Conservation (phyloP, 2,329 filamentous ascomycete species). For the Beauveria varroae region DNA sequence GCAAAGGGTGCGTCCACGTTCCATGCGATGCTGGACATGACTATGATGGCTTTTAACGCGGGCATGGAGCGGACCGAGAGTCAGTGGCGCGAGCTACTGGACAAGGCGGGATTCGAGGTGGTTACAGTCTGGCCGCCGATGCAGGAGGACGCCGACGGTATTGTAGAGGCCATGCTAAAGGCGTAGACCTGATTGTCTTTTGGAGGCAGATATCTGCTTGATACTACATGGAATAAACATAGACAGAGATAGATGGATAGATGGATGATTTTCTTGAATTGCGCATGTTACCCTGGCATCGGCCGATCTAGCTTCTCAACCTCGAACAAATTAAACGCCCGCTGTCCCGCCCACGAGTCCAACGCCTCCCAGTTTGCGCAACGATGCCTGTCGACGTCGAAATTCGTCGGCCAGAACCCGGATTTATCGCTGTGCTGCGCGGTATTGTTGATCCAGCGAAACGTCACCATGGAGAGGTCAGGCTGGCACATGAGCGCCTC, state of each 20-base stretch:
- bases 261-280: no score
- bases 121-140: neutral
- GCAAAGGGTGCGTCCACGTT: slow-evolving; percentile 12
- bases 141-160: neutral
- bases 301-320: slow-evolving; percentile 1
- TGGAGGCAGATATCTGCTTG: no score
- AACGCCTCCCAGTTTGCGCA: slow-evolving; percentile 6
- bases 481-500: slow-evolving; percentile 8
- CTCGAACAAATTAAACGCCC: neutral
- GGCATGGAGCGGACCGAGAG: slow-evolving; percentile 16
- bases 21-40: slow-evolving; percentile 17
- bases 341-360: neutral
- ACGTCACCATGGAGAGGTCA: slow-evolving; percentile 3
- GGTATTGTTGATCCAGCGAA: slow-evolving; percentile 7
- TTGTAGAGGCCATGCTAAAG: slow-evolving; percentile 3
- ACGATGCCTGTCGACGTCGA: neutral
- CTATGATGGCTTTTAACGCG: slow-evolving; percentile 18
- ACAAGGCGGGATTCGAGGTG: slow-evolving; percentile 14
- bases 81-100: slow-evolving; percentile 16
- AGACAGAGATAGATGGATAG: no score
- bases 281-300: neutral
- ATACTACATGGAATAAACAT: no score
- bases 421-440: slow-evolving; percentile 4
- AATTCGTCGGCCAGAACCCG: neutral
- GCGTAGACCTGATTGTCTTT: neutral